Conservation (phyloP, 2,329 filamentous ascomycete genomes). For the Neonectria punicea region DNA sequence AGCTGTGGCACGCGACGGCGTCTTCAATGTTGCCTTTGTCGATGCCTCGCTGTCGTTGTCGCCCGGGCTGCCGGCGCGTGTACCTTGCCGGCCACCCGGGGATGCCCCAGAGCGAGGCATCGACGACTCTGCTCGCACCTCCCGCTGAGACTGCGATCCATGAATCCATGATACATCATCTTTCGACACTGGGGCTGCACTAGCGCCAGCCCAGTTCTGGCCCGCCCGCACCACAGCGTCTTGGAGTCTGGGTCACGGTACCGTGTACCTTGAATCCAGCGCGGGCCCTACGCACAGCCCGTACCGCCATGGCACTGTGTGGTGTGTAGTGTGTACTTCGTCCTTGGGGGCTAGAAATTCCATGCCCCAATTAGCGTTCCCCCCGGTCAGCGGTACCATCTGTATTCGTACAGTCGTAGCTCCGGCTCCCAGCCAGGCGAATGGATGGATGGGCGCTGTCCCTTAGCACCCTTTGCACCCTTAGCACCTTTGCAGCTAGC, state of each 20-base stretch:
- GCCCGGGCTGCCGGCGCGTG: neutral
- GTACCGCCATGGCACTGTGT: slow-evolving; percentile 8
- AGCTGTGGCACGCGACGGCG: neutral
- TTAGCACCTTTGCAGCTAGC: slow-evolving; percentile 14
- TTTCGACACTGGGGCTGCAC: slow-evolving; percentile 36
- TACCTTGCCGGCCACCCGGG: neutral
- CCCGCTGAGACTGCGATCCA: slow-evolving; percentile 22
- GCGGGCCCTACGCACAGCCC: slow-evolving; percentile 21
- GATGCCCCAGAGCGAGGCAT: neutral
- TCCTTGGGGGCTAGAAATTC: slow-evolving; percentile 26
- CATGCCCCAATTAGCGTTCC: slow-evolving; percentile 25
- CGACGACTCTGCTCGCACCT: slow-evolving; percentile 11
- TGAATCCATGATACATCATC: slow-evolving; percentile 32
- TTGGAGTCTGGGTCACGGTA: neutral
- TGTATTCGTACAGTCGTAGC: slow-evolving; percentile 29
- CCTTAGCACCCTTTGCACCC: slow-evolving; percentile 14
- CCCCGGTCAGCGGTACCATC: slow-evolving; percentile 32
- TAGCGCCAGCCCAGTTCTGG: slow-evolving; percentile 39
- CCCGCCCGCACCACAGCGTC: slow-evolving; percentile 24
- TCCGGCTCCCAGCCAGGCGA: slow-evolving; percentile 33
- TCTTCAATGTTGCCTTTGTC: slow-evolving; percentile 29
- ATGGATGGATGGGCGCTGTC: neutral
- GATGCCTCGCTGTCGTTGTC: neutral
- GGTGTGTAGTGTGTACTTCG: slow-evolving; percentile 3
- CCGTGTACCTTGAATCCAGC: slow-evolving; percentile 14